A percentile compares a stretch with the other conserved stretches of the same genome.
Conservation (phyloP, 805 yeast species). For the Barnettozyma botsteinii region DNA sequence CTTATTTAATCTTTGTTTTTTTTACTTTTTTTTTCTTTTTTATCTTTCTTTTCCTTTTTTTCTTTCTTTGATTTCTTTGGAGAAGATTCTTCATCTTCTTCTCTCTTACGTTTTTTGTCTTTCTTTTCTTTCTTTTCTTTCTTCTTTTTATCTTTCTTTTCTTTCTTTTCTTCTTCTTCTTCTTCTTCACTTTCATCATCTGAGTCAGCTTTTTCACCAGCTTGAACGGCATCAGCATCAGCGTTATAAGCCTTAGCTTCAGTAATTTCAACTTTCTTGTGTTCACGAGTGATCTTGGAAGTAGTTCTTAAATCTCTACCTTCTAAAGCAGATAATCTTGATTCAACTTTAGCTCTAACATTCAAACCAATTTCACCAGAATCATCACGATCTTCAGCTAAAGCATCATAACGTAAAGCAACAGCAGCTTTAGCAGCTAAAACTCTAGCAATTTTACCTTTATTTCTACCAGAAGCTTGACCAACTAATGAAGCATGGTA, state of each 20-base stretch:
- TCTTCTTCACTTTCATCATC: constrained; percentile 35
- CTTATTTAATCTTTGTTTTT: constrained; percentile 8
- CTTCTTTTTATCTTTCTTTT: constrained; percentile 28
- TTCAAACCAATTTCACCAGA: constrained; percentile 89
- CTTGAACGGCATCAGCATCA: constrained; percentile 78
- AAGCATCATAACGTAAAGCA: constrained; percentile 91
- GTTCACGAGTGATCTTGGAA: constrained; percentile 73
- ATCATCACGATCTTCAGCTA: constrained; percentile 95
- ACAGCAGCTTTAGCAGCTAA: constrained; percentile 98
- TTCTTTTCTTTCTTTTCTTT: constrained; percentile 32
- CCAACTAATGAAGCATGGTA: constrained; percentile 97
- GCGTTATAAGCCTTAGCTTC: constrained; percentile 88
- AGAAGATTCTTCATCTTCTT: constrained; percentile 11
- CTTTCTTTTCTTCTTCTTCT: constrained; percentile 32
- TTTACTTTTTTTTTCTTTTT: constrained; percentile 8
- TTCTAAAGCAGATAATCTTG: constrained; percentile 89
- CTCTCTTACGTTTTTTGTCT: constrained; percentile 24
- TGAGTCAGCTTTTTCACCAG: constrained; percentile 32
- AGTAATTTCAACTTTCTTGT: constrained; percentile 78
- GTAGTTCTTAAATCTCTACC: constrained; percentile 95
- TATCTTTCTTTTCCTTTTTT: constrained; percentile 7
- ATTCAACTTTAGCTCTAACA: constrained; percentile 89
- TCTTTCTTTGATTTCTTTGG: constrained; percentile 2
- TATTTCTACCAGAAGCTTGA: constrained; percentile 95
- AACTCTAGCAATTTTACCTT: constrained; percentile 98